phyloP scores from a whole-genome alignment of 1,284 basidiomycete species.

The Violaceomyces palustris region DNA sequence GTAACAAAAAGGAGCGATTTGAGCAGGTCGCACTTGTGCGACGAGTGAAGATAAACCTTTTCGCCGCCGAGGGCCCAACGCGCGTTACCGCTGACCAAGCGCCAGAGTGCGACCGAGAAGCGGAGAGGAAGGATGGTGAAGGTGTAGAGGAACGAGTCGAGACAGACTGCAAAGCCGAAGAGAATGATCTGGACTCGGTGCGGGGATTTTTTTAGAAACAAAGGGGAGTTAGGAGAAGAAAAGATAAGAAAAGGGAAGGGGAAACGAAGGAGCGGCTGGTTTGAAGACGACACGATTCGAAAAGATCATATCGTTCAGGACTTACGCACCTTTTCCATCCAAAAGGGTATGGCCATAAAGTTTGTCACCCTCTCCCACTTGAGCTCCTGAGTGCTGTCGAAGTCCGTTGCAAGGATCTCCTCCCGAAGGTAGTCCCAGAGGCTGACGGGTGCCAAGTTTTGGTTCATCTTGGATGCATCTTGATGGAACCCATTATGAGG shows the following conservation, averaged over 20 bases:
- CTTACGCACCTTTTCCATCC: constrained; percentile 76
- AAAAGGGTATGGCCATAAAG: constrained; percentile 86
- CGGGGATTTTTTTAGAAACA: too few species aligned
- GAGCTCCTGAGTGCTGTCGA: constrained; percentile 84
- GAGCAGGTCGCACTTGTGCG: constrained; percentile 86
- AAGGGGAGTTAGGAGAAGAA: too few species aligned
- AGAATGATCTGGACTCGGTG: constrained; percentile 86
- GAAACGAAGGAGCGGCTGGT: constrained; percentile 7
- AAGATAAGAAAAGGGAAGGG: too few species aligned
- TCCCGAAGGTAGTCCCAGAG: constrained; percentile 87
- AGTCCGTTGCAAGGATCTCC: constrained; percentile 74
- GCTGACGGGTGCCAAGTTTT: constrained; percentile 55
- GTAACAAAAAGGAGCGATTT: constrained; percentile 71
- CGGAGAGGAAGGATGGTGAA: constrained; percentile 97
- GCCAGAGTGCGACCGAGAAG: constrained; percentile 46
- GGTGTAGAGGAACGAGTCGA: constrained; percentile 95
- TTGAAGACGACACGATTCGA: too few species aligned
- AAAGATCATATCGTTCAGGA: not conserved
- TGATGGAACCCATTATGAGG: not conserved
- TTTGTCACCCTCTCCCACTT: constrained; percentile 98
- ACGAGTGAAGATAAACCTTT: constrained; percentile 51
- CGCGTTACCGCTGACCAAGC: constrained; percentile 24
- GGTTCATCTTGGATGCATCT: not conserved
- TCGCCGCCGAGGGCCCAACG: constrained; percentile 30
- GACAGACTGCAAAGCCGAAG: constrained; percentile 87